Evolutionary conservation across 495 filamentous ascomycete species (phyloP).

Genomic region (Xylaria flabelliformis): DNA sequence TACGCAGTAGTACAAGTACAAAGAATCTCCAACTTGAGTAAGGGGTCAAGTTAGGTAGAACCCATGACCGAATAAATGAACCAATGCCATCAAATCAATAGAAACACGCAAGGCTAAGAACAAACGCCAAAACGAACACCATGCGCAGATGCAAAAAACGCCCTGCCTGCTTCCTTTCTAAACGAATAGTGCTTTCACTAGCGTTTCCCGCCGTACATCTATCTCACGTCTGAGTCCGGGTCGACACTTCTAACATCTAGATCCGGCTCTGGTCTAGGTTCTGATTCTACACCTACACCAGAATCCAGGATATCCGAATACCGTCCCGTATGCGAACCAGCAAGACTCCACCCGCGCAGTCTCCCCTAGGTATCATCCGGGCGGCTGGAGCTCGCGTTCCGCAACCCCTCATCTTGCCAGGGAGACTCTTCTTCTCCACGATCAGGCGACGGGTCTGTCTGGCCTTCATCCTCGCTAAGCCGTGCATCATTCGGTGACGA

Average conservation of each 20-base stretch:
- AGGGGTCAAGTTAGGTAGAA: neutral
- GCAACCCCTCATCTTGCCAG: slow-evolving; percentile 34
- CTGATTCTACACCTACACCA: neutral
- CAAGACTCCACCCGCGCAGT: slow-evolving; percentile 13
- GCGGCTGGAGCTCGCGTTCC: neutral
- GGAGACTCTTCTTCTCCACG: slow-evolving; percentile 31
- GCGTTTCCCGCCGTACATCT: neutral
- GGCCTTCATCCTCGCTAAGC: slow-evolving; percentile 18
- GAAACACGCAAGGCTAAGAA: neutral
- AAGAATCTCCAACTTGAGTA: neutral
- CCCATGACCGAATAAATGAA: neutral
- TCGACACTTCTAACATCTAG: neutral
- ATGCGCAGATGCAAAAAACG: neutral
- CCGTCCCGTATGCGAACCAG: neutral
- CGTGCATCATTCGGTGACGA: slow-evolving; percentile 22
- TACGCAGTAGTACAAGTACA: neutral
- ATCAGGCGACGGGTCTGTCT: slow-evolving; percentile 22
- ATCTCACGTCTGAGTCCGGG: neutral
- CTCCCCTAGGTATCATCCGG: slow-evolving; percentile 23
- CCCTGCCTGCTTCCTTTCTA: neutral
- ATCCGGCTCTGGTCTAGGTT: neutral
- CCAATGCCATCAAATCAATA: neutral
- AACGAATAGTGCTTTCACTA: neutral
- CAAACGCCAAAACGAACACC: slow-evolving; percentile 4
- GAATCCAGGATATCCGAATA: neutral